These are phyloP conservation scores for Lagenidium giganteum DNA, from an alignment of 352 stramenopile genomes.

Conservation along the genomic window DNA sequence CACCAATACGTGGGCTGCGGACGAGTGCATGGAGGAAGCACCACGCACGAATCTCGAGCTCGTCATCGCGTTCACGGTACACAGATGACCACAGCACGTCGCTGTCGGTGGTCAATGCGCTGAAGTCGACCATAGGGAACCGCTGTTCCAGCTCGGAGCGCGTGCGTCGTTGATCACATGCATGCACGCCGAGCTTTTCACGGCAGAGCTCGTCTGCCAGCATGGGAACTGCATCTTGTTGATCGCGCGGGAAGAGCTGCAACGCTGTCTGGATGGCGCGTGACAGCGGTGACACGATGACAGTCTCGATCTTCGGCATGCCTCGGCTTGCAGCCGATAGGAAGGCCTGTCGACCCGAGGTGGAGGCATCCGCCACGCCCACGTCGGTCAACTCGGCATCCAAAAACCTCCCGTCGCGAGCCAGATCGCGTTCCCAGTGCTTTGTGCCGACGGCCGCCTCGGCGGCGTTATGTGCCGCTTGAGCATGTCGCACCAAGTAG, in stretches of 20 bases:
- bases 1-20: too few relatives aligned
- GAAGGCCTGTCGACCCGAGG: slow-evolving; percentile 30
- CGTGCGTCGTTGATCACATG: slow-evolving; percentile 56
- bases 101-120: slow-evolving; percentile 40
- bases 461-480: slow-evolving; percentile 69
- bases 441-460: slow-evolving; percentile 42
- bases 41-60: slow-evolving; percentile 41
- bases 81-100: slow-evolving; percentile 49
- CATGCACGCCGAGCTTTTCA: slow-evolving; percentile 60
- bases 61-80: slow-evolving; percentile 55
- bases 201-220: slow-evolving; percentile 59
- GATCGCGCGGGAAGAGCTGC: slow-evolving; percentile 42
- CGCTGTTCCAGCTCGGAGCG: slow-evolving; percentile 34
- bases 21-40: slow-evolving; percentile 52
- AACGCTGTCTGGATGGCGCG: slow-evolving; percentile 68
- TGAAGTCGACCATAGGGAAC: slow-evolving; percentile 64
- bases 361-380: slow-evolving; percentile 39
- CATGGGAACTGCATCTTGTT: slow-evolving; percentile 28
- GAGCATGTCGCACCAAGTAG: slow-evolving; percentile 72
- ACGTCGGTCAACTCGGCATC: slow-evolving; percentile 60
- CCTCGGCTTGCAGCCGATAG: slow-evolving; percentile 30
- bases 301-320: slow-evolving; percentile 54
- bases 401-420: slow-evolving; percentile 50
- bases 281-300: slow-evolving; percentile 66
- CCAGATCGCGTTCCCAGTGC: slow-evolving; percentile 56